phyloP scores from a whole-genome alignment of 306 rosid species.

The Argentina anserina region DNA sequence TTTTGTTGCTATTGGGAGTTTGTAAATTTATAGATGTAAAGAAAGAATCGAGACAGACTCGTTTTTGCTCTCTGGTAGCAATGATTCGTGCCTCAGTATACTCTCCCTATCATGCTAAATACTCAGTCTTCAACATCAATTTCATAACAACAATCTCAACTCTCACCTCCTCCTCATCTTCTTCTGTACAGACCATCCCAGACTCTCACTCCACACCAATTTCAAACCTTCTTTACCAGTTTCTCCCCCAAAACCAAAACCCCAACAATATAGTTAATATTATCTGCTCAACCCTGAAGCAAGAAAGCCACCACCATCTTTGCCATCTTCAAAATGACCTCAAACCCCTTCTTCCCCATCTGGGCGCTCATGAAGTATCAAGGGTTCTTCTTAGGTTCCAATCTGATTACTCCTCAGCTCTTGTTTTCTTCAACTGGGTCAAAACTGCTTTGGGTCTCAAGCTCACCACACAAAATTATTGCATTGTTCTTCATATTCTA shows the following conservation, averaged over 20 bases:
- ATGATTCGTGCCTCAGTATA: constrained; percentile 47
- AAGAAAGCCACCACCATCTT: constrained; percentile 25
- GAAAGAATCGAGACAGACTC: background rate
- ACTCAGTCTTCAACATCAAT: constrained; percentile 6
- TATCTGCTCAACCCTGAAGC: constrained; percentile 54
- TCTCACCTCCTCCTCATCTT: constrained; percentile 26
- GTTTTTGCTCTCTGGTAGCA: background rate
- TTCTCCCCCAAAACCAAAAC: constrained; percentile 72
- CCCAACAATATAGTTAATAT: constrained; percentile 73
- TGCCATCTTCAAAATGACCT: constrained; percentile 46
- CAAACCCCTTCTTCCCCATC: constrained; percentile 53
- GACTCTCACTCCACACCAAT: constrained; percentile 38
- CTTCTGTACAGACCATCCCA: constrained; percentile 38
- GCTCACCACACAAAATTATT: constrained; percentile 54
- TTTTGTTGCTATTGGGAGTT: constrained; percentile 35
- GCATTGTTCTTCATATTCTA: constrained; percentile 54
- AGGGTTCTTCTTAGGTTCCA: constrained; percentile 76
- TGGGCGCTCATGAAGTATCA: constrained; percentile 65
- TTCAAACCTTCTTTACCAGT: constrained; percentile 67
- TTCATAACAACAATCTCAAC: constrained; percentile 17
- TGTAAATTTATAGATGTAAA: constrained; percentile 32
- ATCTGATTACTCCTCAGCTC: constrained; percentile 64
- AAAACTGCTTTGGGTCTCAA: constrained; percentile 50
- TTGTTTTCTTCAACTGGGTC: constrained; percentile 68
- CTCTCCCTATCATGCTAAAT: background rate